Evolutionary conservation across 2,329 filamentous ascomycete species (phyloP), one percentile per base, ranked within the genome.

Genomic region (Dactylellina leptospora): DNA sequence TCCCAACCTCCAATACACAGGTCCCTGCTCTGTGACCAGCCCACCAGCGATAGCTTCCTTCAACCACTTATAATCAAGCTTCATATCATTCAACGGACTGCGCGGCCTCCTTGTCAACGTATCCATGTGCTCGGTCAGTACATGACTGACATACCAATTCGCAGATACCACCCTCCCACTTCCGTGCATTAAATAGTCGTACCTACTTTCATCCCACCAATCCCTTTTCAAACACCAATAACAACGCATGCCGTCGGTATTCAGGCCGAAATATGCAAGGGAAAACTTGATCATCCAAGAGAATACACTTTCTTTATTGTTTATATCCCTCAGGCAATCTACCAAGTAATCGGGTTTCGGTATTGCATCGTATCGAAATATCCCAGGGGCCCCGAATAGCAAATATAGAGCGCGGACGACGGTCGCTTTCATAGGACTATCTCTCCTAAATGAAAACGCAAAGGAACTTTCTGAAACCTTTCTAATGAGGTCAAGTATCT

Each of bases 141-240:
- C 13, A 16, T 50, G 45, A 1, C 22, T n/a, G 27, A 50, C 23
- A 5, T 13, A 50, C 45, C 45, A 50, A 8, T 28, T 50, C 20
- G 4, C 18, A 4, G 45, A 28, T 23, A 50, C 30, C 1, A 4
- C 6, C 8, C 13, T 3, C 5, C 10, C 23, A 28, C n/a, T n/a
- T n/a, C 16, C 10, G 8, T 50, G 13, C 22, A n/a, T 25, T n/a
- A 16, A 50, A 4, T 50, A 23, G 10, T 50, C 45, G 10, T 50
- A 50, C 9, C 9, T 11, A 4, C 16, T 50, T 13, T n/a, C 9
- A n/a, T 50, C 45, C 8, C 30, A 13, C 22, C 22, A 28, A 23
- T 28, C 16, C 10, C 30, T 13, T 13, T 27, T 50, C 10, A 50
- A n/a, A 28, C 45, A 50, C 45, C 45, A 50, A 23, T 50, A 50